Conservation (phyloP, 148 eudicot genomes). For the Fagopyrum esculentum region DNA sequence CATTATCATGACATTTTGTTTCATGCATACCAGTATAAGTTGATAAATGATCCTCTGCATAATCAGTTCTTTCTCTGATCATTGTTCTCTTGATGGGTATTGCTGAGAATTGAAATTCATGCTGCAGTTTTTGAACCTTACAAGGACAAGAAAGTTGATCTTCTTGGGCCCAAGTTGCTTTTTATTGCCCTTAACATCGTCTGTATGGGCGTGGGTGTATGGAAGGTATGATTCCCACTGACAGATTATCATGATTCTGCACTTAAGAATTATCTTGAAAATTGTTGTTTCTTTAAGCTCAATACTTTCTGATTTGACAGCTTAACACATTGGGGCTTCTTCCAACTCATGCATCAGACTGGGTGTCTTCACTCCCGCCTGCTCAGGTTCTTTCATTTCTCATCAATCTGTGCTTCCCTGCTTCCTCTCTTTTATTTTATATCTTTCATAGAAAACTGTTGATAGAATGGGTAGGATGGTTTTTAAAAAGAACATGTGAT, state of each 20-base stretch:
- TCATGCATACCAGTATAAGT: not conserved
- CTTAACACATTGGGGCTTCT: constrained; percentile 93
- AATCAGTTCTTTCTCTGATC: not conserved
- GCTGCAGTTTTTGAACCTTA: constrained; percentile 85
- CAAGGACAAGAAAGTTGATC: constrained; percentile 82
- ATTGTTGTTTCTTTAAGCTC: not conserved
- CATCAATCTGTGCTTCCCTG: constrained; percentile 4
- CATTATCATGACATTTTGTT: not conserved
- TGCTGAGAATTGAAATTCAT: constrained; percentile 7
- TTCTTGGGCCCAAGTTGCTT: constrained; percentile 66
- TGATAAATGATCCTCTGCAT: no score
- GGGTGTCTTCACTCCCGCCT: constrained; percentile 94
- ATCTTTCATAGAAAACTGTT: no score
- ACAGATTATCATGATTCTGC: not conserved
- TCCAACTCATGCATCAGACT: constrained; percentile 93
- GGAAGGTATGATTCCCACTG: constrained; percentile 56
- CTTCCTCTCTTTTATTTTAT: not conserved
- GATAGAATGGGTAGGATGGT: no score
- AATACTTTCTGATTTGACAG: constrained; percentile 32
- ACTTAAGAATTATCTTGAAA: not conserved
- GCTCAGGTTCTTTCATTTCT: constrained; percentile 52
- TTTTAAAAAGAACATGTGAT: no score
- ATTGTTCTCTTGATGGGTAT: not conserved
- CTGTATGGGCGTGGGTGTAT: constrained; percentile 71
- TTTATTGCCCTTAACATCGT: constrained; percentile 79